phyloP scores from a whole-genome alignment of 345 rosid genomes.

The Conringia planisiliqua region DNA sequence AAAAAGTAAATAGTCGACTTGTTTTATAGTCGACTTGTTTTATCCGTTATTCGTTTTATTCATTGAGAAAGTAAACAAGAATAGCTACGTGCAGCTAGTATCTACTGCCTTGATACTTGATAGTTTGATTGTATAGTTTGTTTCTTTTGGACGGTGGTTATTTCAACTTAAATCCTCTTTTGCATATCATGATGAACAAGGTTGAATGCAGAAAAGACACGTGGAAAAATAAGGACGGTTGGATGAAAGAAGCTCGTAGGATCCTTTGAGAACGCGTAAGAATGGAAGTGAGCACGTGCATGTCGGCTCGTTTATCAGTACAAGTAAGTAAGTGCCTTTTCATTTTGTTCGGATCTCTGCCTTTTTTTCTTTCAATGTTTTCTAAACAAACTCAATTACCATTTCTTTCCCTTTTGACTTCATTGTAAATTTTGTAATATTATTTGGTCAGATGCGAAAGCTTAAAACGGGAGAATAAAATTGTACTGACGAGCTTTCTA shows the following conservation, averaged over 20 bases:
- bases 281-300: constrained; percentile 28
- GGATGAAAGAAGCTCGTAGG: background rate
- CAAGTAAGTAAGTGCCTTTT: background rate
- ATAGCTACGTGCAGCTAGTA: background rate
- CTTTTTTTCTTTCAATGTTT: too few relatives aligned
- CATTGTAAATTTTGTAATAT: background rate
- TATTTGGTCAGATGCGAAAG: background rate
- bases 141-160: background rate
- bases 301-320: constrained; percentile 26
- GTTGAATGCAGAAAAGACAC: background rate
- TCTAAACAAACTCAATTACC: too few relatives aligned
- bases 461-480: too few relatives aligned
- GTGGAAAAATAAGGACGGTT: constrained; percentile 16
- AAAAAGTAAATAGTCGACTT: too few relatives aligned
- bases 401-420: too few relatives aligned
- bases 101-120: background rate
- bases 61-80: too few relatives aligned
- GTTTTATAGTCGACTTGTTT: too few relatives aligned
- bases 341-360: constrained; percentile 18
- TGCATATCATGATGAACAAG: background rate
- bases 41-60: too few relatives aligned
- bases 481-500: too few relatives aligned
- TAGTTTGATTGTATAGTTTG: background rate
- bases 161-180: background rate
- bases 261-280: constrained; percentile 12